Evolutionary conservation across 768 basidiomycete species (phyloP), one percentile per base, ranked within the genome.

Genomic region (Mycena rebaudengoi): DNA sequence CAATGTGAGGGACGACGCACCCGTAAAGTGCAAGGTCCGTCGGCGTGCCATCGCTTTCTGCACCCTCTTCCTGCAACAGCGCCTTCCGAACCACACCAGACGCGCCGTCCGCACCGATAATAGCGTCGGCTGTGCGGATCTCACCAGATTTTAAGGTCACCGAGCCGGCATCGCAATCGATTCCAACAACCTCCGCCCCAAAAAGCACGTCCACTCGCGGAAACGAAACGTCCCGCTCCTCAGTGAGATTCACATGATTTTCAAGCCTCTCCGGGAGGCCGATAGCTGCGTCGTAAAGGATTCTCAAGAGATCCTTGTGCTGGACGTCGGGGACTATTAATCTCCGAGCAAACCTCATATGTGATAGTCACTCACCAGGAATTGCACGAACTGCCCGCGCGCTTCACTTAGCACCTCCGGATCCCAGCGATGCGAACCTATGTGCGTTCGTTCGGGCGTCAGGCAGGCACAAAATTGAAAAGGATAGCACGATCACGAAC

Each of bases 31-130:
- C 33, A 4, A 65, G 33, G 2, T 50, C 64, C 2, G 3, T 61
- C 1, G 45, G 40, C 14, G 23, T n/a, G 12, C 48, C 46, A n/a
- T 55, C 51, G 20, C 11, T 8, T 20, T 3, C 11, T 26, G 1
- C 2, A 16, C 5, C 10, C 25, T 62, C 61, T 21, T 51, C 58
- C 14, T 21, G 10, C 25, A 55, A 43, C 6, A 65, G 18, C 7
- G n/a, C 4, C 18, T 21, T 30, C 0, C 64, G 58, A 2, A 65
- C 39, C 6, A 57, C 10, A 3, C 64, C 64, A 20, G 18, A 20
- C 4, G 40, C 35, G 2, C 64, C 64, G n/a, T 65, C 64, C 0
- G 64, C 64, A 4, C 65, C 65, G 16, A 66, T 58, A 2, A 66
- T 37, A 10, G 30, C 65, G 30, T 66, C 55, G 5, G 21, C 65